Base-by-base conservation (phyloP, 2,329 filamentous ascomycete genomes). In the Xylaria polymorpha region DNA sequence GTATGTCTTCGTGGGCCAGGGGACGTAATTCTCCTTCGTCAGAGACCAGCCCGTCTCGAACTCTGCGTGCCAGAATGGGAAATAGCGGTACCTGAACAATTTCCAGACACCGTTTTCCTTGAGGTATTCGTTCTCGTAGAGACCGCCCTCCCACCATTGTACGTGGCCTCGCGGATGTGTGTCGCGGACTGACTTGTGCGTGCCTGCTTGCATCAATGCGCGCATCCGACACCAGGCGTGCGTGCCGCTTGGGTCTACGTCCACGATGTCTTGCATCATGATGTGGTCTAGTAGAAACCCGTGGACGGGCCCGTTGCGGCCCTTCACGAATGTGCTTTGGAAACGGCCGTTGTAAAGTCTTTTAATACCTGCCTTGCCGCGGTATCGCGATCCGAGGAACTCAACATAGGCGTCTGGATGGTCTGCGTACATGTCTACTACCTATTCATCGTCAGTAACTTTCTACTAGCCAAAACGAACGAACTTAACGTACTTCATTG, bases 101-200 rank as follows among this genome's bases (percentile, higher is more conserved):
- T 85, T 86, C 86, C 86, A 88, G 5, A 82, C 78, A 4, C 85
- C 85, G 68, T 84, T 76, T 72, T 87, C 85, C 77, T 86, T 87
- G 78, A 87, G 83, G 75, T 87, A 88, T 75, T 88, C 85, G 73
- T 88, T 88, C 77, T 88, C 85, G 76, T 88, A 88, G 43, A 88
- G 76, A 3, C 86, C 86, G 51, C 86, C 85, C 75, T 88, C 86
- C 83, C 85, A 88, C 86, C 86, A 88, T 74, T 88, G 86, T 12
- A 83, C 80, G 57, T 85, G 81, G 1, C 85, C 86, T 12, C 85
- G 82, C 6, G 85, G 85, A 71, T 87, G 85, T 9, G 79, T 80
- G 51, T 84, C 82, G 56, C 82, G 80, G 73, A 87, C 82, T 66
- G 81, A 83, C 72, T 85, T 79, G 76, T 88, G 86, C 37, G 84